Base-by-base conservation (phyloP, 169 alveolate species). In the Eimeria tenella region DNA sequence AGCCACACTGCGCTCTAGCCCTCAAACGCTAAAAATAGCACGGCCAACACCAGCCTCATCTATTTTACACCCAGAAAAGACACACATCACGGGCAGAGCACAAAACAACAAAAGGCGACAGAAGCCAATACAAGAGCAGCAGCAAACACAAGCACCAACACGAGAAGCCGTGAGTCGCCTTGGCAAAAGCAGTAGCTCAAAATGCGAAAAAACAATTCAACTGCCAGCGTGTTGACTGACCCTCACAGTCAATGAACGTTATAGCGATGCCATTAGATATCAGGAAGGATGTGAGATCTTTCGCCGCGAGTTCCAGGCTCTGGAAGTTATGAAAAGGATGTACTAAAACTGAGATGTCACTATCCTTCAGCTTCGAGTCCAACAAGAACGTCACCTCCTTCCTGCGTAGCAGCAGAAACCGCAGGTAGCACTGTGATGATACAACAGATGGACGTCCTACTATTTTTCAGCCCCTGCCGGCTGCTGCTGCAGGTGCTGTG, bases 251-350 rank as follows among this genome's bases (percentile, higher is more conserved):
- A 15, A 92, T n/a, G 74, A 74, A 79, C 23, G n/a, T 56, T 19
- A 73, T 55, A 15, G 95, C 49, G 15, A 60, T 56, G n/a, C 79
- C 86, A 1, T 25, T 31, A 19, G 74, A 42, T 4, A 25, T 58
- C 56, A 79, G 75, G 53, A 79, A 81, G 50, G 74, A 77, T 53
- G 63, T 11, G 50, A 81, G 13, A 19, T 92, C 92, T 17, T 58
- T 9, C 3, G 88, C 79, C 8, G 70, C 60, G 15, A 92, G 23
- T 8, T 56, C 95, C 2, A 81, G 53, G 70, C 84, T 53, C 19
- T 56, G 75, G 21, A 65, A 53, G 68, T 92, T 92, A 86, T 92
- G 95, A 13, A 92, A 68, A 1, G 95, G 95, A 15, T 92, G 95
- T 10, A 92, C 86, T 19, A 92, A 42, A 15, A 92, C 93, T 21